A percentile compares a stretch with the other conserved stretches of the same genome.
phyloP scores from a whole-genome alignment of 106 monocot genomes.

The Allium sativum region DNA sequence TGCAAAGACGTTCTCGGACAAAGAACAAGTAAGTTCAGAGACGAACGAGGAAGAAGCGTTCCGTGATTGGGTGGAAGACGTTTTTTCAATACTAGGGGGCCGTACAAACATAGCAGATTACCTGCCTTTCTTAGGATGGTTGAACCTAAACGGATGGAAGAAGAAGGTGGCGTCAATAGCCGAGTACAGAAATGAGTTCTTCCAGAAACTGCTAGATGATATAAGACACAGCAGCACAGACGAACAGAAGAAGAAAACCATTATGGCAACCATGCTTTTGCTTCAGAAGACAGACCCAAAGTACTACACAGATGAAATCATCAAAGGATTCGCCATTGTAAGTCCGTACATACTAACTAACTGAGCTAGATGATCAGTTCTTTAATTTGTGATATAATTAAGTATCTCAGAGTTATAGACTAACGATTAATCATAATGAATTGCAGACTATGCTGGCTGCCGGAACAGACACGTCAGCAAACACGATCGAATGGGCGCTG shows the following conservation, averaged over 20 bases:
- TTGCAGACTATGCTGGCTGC: slow-evolving; percentile 6
- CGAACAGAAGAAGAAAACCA: not conserved
- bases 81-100: slow-evolving; percentile 17
- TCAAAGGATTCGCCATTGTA: not conserved
- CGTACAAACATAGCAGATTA: slow-evolving; percentile 14
- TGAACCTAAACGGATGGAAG: slow-evolving; percentile 10
- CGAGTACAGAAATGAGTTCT: not conserved
- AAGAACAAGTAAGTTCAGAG: too few relatives aligned
- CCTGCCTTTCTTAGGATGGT: slow-evolving; percentile 18
- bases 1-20: too few relatives aligned
- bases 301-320: not conserved
- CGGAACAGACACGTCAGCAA: slow-evolving; percentile 16
- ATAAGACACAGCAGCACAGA: too few relatives aligned
- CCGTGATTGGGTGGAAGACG: slow-evolving; percentile 33
- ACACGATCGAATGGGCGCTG: slow-evolving; percentile 26
- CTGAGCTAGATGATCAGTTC: too few relatives aligned
- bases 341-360: too few relatives aligned
- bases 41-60: too few relatives aligned
- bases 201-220: not conserved
- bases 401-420: too few relatives aligned
- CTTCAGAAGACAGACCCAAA: slow-evolving; percentile 2
- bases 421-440: too few relatives aligned
- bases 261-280: not conserved
- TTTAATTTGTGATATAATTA: too few relatives aligned
- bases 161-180: not conserved